Conservation (phyloP, 2,329 filamentous ascomycete genomes). For the Fonsecaea pedrosoi region DNA sequence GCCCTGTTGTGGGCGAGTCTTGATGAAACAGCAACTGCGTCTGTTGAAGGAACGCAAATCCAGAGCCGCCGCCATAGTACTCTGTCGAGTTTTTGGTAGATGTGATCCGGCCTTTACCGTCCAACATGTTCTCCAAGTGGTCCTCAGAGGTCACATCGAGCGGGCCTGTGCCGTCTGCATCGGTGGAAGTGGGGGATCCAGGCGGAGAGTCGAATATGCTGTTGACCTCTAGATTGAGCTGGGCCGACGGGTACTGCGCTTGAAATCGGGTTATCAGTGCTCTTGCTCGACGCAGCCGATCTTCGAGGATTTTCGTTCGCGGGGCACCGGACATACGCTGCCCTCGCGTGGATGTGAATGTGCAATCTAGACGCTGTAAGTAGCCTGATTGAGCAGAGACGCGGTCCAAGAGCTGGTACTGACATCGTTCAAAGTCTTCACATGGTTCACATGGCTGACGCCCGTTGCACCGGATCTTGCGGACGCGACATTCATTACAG, state of each 20-base stretch:
- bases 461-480: slow-evolving; percentile 52
- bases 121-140: slow-evolving; percentile 36
- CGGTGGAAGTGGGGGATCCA: slow-evolving; percentile 16
- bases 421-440: slow-evolving; percentile 27
- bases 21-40: slow-evolving; percentile 29
- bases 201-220: slow-evolving; percentile 33
- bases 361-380: slow-evolving; percentile 28
- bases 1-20: slow-evolving; percentile 13
- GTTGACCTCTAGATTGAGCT: slow-evolving; percentile 24
- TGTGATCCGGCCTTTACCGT: slow-evolving; percentile 28
- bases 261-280: slow-evolving; percentile 25
- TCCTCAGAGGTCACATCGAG: slow-evolving; percentile 22
- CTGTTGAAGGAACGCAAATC: slow-evolving; percentile 33
- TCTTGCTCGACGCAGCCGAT: slow-evolving; percentile 33
- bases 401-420: slow-evolving; percentile 6
- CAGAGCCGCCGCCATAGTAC: slow-evolving; percentile 34
- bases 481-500: slow-evolving; percentile 51
- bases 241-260: slow-evolving; percentile 22
- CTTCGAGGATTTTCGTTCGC: slow-evolving; percentile 33
- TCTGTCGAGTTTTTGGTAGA: slow-evolving; percentile 22
- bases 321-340: slow-evolving; percentile 27
- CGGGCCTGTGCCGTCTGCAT: slow-evolving; percentile 13
- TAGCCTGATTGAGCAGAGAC: background rate
- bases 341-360: slow-evolving; percentile 27
- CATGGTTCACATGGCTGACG: slow-evolving; percentile 51